Evolutionary conservation across 345 rosid genomes (phyloP).

Genomic region (Gossypium bickii): DNA sequence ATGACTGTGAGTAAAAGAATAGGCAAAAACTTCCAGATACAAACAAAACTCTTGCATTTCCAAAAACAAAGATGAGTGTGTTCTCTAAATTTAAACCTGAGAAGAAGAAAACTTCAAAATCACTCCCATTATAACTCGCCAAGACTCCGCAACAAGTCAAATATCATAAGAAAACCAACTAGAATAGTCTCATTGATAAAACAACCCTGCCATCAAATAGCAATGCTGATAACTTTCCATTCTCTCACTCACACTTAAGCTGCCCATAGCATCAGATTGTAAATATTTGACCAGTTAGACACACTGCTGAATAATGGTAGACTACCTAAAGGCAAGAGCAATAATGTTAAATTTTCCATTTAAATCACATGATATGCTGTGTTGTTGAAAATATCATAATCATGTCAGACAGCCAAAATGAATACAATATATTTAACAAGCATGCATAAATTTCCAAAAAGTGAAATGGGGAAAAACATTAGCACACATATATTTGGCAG

Average conservation of each 20-base stretch:
- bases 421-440: neutral
- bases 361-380: neutral
- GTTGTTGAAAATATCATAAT: neutral
- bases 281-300: neutral
- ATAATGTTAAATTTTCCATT: neutral
- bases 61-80: neutral
- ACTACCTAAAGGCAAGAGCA: neutral
- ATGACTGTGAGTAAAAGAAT: neutral
- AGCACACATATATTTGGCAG: neutral
- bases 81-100: neutral
- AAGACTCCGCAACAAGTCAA: neutral
- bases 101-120: neutral
- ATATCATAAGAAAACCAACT: neutral
- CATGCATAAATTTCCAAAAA: neutral
- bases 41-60: neutral
- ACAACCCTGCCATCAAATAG: neutral
- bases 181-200: conserved; percentile 1
- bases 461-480: neutral
- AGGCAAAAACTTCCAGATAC: neutral
- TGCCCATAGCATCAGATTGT: neutral
- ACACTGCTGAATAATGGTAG: neutral
- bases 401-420: neutral
- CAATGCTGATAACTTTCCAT: neutral
- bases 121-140: neutral
- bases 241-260: neutral